These are phyloP conservation scores for Helminthosporium solani DNA, from an alignment of 2,329 filamentous ascomycete species.

Conservation along the genomic window DNA sequence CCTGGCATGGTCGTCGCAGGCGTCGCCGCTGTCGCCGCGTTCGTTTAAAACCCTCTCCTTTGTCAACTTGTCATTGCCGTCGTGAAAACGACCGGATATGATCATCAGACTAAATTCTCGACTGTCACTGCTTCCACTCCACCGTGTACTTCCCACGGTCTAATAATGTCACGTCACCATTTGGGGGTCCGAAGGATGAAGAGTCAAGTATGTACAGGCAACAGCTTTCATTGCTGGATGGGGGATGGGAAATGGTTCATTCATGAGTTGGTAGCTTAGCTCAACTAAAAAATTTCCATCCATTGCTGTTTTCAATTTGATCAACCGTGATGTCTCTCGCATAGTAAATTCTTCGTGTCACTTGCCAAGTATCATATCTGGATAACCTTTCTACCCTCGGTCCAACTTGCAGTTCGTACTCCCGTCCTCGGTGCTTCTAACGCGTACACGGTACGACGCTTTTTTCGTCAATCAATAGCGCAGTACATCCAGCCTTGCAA, in stretches of 20 bases:
- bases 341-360: no score
- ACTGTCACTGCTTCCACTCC: background rate
- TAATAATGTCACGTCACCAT: background rate
- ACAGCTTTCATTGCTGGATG: background rate
- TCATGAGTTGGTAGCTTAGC: slow-evolving; percentile 9
- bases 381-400: no score
- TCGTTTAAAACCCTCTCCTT: slow-evolving; percentile 1
- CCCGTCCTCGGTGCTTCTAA: no score
- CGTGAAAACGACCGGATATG: background rate
- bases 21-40: slow-evolving; percentile 20
- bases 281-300: slow-evolving; percentile 1
- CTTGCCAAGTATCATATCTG: no score
- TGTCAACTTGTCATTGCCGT: background rate
- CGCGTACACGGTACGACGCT: no score
- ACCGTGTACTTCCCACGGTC: background rate
- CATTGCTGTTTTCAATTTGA: background rate
- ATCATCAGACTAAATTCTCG: background rate
- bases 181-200: background rate
- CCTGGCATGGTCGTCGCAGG: slow-evolving; percentile 22
- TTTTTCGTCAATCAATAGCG: no score
- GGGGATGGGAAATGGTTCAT: no score
- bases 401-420: no score
- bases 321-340: background rate
- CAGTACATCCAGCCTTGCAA: no score
- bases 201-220: background rate